Base-by-base conservation (phyloP, 768 basidiomycete species). In the Gymnopilus dilepis region DNA sequence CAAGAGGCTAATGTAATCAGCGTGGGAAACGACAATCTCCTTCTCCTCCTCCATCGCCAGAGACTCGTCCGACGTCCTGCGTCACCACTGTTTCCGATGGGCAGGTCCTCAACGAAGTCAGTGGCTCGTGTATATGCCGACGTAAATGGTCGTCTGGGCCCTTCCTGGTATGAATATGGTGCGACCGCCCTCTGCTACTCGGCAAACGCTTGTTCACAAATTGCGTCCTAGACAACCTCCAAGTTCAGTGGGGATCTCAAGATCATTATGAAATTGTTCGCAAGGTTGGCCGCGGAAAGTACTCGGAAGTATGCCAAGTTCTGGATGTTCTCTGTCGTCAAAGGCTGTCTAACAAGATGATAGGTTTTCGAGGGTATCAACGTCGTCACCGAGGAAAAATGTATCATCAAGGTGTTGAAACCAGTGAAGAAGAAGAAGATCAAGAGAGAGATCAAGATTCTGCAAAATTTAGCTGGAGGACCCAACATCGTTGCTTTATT, bases 361-460 rank as follows among this genome's bases (percentile, higher is more conserved):
- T 69, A 94, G 92, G 92, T 94, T 61, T 97, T 97, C 68, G 95
- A 97, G 76, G 95, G 95, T 6, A 87, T 97, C 70, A 93, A 96
- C 73, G 88, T 95, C 62, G 87, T 91, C 54, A 91, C 89, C 62
- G 92, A 94, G 69, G 91, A 93, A 77, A 96, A 96, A 78, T 96
- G 95, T 75, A 97, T 97, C 76, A 95, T 99, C 80, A 99, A 99
- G 76, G 97, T 99, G 31, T 84, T 99, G 67, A 99, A 99, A 76
- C 97, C 97, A 0, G 96, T 99, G 40, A 99, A 99, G 85, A 98
- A 99, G 87, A 99, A 99, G 87, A 99, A 99, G 80, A 98, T 98
- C 78, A 98, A 98, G 80, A 86, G 97, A 65, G 97, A 99, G 79
- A 97, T 99, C 75, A 98, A 98, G 82, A 97, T 99, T 70, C 79